Conservation (phyloP, 2,329 filamentous ascomycete species). For the Neopestalotiopsis clavispora region DNA sequence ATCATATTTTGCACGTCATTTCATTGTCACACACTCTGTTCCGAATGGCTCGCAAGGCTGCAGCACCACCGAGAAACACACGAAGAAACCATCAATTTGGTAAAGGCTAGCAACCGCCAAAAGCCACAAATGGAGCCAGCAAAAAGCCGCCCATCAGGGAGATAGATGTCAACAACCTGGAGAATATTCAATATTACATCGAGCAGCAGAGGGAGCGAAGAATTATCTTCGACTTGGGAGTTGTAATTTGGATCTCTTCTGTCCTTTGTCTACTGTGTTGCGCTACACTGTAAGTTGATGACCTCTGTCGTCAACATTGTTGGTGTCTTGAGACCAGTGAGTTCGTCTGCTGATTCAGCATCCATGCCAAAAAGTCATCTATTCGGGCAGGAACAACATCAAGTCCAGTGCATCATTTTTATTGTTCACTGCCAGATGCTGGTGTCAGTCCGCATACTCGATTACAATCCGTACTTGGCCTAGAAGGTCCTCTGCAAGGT, state of each 20-base stretch:
- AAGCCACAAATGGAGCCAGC: not conserved
- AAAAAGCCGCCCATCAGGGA: not conserved
- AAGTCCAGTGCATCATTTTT: not conserved
- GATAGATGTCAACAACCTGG: not conserved
- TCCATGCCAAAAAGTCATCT: not conserved
- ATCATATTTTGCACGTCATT: not conserved
- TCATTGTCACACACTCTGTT: not conserved
- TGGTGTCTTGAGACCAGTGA: too few relatives aligned
- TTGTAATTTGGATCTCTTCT: not conserved
- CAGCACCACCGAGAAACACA: not conserved
- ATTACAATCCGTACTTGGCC: too few relatives aligned
- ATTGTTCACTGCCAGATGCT: not conserved
- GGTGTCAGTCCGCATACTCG: not conserved
- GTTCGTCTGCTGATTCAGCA: too few relatives aligned
- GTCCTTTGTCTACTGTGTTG: not conserved
- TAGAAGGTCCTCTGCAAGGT: too few relatives aligned
- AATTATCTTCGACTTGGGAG: not conserved
- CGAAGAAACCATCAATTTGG: not conserved
- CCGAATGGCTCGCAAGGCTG: not conserved
- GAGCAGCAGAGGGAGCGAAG: not conserved
- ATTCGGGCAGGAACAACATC: not conserved
- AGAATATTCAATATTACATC: not conserved
- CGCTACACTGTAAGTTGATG: not conserved
- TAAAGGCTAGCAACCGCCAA: not conserved
- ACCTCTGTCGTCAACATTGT: too few relatives aligned